Evolutionary conservation across 1,139 yeast species (phyloP), one percentile per base, ranked within the genome.

Genomic region (Sugiyamaella xylanicola): DNA sequence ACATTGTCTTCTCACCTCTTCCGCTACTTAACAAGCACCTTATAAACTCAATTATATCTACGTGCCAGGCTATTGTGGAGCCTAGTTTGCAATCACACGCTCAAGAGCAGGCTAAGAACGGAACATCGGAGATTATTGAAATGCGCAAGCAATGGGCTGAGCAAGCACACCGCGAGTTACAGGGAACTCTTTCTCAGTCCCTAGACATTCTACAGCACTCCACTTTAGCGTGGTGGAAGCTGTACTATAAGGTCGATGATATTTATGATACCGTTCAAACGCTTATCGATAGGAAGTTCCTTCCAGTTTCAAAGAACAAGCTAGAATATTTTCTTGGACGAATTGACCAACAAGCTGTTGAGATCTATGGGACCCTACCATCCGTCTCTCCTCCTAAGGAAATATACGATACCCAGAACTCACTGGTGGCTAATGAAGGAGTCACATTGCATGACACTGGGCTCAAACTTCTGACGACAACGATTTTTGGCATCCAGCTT

Each of bases 121-220:
- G 65, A 29, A 52, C 62, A 1, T 55, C 56, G 13, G 58, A 59
- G 17, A 59, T 68, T 41, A 51, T 56, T 29, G 41, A 54, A 2
- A 61, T 68, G 42, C 64, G 75, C 36, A 53, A 60, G 13, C 55
- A 64, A 19, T 74, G 77, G 77, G 63, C 75, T 0, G 58, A 61
- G 11, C 59, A 61, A 4, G 76, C 77, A 1, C 77, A 74, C 56
- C 57, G 61, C 19, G 77, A 74, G 60, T 65, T 74, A 16, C 75
- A 74, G 56, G 65, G 70, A 7, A 59, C 59, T 11, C 62, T 73
- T 5, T 56, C 64, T 9, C 64, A 64, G 13, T 61, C 65, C 13
- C 56, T 73, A 4, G 66, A 63, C 25, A 21, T 36, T 1, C 57
- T 65, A 54, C 57, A 61, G n/a, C 29, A 53, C 20, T 51, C 57